phyloP scores from a whole-genome alignment of 2,329 filamentous ascomycete species.

The Paecilomyces formosus region DNA sequence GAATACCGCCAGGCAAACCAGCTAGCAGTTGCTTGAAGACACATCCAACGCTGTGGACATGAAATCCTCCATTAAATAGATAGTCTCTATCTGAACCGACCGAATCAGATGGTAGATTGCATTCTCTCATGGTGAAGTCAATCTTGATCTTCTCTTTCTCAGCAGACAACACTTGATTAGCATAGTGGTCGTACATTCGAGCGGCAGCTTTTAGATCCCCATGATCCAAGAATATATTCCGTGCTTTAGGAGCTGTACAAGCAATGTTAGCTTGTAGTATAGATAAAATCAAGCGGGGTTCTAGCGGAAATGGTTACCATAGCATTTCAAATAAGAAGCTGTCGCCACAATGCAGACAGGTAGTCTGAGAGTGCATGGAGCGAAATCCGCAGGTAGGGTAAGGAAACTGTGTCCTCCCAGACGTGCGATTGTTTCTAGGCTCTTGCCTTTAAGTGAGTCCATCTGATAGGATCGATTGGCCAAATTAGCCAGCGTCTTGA shows the following conservation, averaged over 20 bases:
- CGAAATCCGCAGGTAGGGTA: constrained; percentile 27
- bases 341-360: constrained; percentile 38
- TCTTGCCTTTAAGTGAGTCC: constrained; percentile 26
- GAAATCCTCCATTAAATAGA: constrained; percentile 9
- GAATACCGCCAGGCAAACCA: constrained; percentile 31
- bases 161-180: constrained; percentile 28
- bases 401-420: constrained; percentile 37
- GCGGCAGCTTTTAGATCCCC: constrained; percentile 27
- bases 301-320: constrained; percentile 20
- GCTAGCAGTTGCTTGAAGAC: constrained; percentile 27
- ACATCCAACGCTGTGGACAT: constrained; percentile 26
- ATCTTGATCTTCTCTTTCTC: constrained; percentile 27
- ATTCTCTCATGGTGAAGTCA: constrained; percentile 25
- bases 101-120: constrained; percentile 21
- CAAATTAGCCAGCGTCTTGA: constrained; percentile 31
- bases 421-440: constrained; percentile 33
- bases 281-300: not conserved
- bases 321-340: constrained; percentile 25
- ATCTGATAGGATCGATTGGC: constrained; percentile 18
- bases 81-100: constrained; percentile 6
- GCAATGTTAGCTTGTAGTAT: not conserved
- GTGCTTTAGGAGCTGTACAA: constrained; percentile 19
- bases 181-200: constrained; percentile 34
- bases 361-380: constrained; percentile 29
- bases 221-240: constrained; percentile 25